A percentile compares a stretch with the other conserved stretches of the same genome.
Conservation (phyloP, 2,329 filamentous ascomycete species). For the Phaeosphaeria sp. region DNA sequence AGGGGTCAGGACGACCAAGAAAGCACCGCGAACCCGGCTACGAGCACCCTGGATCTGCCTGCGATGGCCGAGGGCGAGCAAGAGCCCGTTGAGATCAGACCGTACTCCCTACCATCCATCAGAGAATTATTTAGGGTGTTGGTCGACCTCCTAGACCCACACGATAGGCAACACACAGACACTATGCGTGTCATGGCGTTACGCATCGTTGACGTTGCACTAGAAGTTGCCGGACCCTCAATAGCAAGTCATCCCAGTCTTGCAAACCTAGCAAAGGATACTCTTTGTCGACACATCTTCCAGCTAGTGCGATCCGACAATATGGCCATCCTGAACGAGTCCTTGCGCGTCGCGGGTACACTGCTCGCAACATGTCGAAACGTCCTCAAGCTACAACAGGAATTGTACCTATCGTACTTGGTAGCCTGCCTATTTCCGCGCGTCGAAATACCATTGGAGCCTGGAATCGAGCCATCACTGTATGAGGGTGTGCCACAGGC, state of each 20-base stretch:
- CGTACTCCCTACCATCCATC: constrained; percentile 94
- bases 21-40: constrained; percentile 47
- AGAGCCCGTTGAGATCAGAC: constrained; percentile 68
- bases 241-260: constrained; percentile 92
- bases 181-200: constrained; percentile 97
- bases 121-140: constrained; percentile 92
- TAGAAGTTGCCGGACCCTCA: constrained; percentile 94
- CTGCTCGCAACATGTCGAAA: constrained; percentile 87
- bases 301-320: constrained; percentile 96
- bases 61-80: constrained; percentile 54
- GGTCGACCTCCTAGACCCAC: constrained; percentile 90
- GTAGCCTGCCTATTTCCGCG: constrained; percentile 92
- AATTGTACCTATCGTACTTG: constrained; percentile 92
- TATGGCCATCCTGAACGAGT: constrained; percentile 92
- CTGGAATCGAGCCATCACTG: constrained; percentile 86
- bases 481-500: constrained; percentile 93
- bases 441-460: constrained; percentile 91
- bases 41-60: constrained; percentile 53
- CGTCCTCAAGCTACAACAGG: constrained; percentile 93
- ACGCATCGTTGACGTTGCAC: constrained; percentile 93
- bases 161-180: constrained; percentile 91
- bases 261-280: constrained; percentile 87
- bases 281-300: constrained; percentile 91
- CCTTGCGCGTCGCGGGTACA: constrained; percentile 88
- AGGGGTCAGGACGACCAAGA: constrained; percentile 45